Conservation (phyloP, 176 grass and related monocot genomes). For the Hordeum marinum region DNA sequence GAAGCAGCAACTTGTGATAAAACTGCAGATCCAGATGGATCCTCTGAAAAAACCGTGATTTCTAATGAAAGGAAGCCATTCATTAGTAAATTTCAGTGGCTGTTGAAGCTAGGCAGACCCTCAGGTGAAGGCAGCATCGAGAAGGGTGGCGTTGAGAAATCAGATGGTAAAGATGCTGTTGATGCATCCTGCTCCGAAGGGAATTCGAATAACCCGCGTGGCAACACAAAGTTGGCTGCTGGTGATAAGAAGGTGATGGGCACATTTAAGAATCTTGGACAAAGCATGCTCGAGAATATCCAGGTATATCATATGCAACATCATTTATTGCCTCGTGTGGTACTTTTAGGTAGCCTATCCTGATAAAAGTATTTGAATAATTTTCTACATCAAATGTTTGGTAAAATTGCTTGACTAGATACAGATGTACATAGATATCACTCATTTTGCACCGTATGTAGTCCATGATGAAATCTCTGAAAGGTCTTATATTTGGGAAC, state of each 20-base stretch:
- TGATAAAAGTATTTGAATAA: background rate
- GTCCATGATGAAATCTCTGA: too few species aligned
- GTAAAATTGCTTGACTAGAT: background rate
- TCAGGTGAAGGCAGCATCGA: slow-evolving; percentile 37
- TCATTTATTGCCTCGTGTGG: background rate
- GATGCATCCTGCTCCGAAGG: slow-evolving; percentile 13
- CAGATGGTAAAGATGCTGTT: slow-evolving; percentile 15
- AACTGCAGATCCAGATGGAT: slow-evolving; percentile 24
- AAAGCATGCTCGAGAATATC: slow-evolving; percentile 96
- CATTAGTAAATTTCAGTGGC: slow-evolving; percentile 76
- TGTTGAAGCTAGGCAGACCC: slow-evolving; percentile 66
- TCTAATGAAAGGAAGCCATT: slow-evolving; percentile 59
- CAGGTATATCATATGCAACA: slow-evolving; percentile 55
- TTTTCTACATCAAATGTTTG: background rate
- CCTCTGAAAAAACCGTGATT: slow-evolving; percentile 14
- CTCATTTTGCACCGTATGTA: too few species aligned
- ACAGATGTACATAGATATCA: too few species aligned
- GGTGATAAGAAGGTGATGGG: slow-evolving; percentile 78
- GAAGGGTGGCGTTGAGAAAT: slow-evolving; percentile 31
- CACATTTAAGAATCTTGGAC: slow-evolving; percentile 71
- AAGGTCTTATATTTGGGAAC: too few species aligned
- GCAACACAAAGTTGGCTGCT: slow-evolving; percentile 31
- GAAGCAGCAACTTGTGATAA: slow-evolving; percentile 6
- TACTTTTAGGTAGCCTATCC: background rate
- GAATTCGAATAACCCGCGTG: slow-evolving; percentile 17